A percentile compares a stretch with the other conserved stretches of the same genome.
phyloP scores from a whole-genome alignment of 768 basidiomycete genomes.

The Mycena belliarum region DNA sequence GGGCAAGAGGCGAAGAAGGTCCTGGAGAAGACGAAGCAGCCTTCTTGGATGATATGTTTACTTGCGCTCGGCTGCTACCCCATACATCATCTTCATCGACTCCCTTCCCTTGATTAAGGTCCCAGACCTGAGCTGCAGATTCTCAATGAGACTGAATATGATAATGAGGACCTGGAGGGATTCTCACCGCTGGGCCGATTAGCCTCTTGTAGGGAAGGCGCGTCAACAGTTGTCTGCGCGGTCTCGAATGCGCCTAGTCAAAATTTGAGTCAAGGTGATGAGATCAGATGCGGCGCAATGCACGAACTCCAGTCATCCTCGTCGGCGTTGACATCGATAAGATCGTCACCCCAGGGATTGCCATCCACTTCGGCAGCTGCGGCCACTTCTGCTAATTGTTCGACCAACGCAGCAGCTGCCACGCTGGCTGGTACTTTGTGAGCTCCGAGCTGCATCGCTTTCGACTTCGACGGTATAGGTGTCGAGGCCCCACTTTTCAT shows the following conservation, averaged over 20 bases:
- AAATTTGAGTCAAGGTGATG: too few relatives aligned
- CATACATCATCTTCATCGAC: neutral
- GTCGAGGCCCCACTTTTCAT: conserved; percentile 12
- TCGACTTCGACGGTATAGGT: conserved; percentile 40
- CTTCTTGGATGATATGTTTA: neutral
- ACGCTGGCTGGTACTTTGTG: conserved; percentile 44
- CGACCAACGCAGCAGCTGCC: conserved; percentile 42
- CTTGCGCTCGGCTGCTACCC: neutral
- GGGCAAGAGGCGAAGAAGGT: conserved; percentile 25
- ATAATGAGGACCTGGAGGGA: too few relatives aligned
- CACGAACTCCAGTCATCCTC: conserved; percentile 90
- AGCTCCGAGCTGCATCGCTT: conserved; percentile 71
- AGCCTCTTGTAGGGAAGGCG: conserved; percentile 16
- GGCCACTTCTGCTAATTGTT: conserved; percentile 60
- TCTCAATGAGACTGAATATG: neutral
- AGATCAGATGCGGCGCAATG: neutral
- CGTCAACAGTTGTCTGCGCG: conserved; percentile 31
- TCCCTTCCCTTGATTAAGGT: neutral
- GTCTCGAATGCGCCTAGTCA: conserved; percentile 74
- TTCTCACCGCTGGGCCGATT: conserved; percentile 3
- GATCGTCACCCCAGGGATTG: conserved; percentile 76
- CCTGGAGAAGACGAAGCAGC: conserved; percentile 3
- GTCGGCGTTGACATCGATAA: conserved; percentile 94
- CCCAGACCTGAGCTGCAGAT: conserved; percentile 1
- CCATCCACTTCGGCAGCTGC: conserved; percentile 43